Evolutionary conservation across 371 early-diverging fungal genomes (phyloP), one percentile per base, ranked within the genome.

Genomic region (Mucor plumbeus): DNA sequence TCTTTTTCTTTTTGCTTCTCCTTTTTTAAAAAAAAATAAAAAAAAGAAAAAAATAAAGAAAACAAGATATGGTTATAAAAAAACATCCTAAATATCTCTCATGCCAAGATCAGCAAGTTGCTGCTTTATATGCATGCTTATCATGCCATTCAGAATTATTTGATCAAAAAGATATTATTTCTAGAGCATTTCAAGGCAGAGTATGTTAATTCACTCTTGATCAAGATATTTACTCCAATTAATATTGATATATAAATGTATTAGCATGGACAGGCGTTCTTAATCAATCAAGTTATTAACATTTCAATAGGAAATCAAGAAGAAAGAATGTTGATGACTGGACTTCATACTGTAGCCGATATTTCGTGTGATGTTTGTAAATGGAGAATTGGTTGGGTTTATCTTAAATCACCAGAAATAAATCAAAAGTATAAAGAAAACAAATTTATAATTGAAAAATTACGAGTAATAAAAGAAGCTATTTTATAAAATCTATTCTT

Each of bases 361-460:
- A 88, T 94, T 40, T 75, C 70, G 33, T 94, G 94, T 71, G 74
- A 68, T 19, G 66, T 82, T 17, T 93, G 94, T 61, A 72, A 80
- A 36, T 69, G 81, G n/a, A 58, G 36, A 10, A 50, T 70, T 4
- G 71, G 71, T 4, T 70, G 71, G 92, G 87, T 88, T 66, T 94
- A 94, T 71, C 81, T 90, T 64, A 72, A 80, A 64, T 71, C 78
- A 10, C 71, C 75, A 53, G 75, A 89, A 61, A 83, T 85, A 40
- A 77, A 79, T n/a, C 92, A 94, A 74, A 89, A 88, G 69, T 93
- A 94, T 80, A 93, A 94, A 69, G 93, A 92, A 67, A 91, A 91
- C 55, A 88, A 86, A 72, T 92, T 78, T 66, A 92, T 94, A 70
- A 77, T 94, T 21, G 93, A 91, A 67, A 86, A 86, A 69, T 62